Conservation (phyloP, 2,329 filamentous ascomycete genomes). For the Talaromyces sp. region DNA sequence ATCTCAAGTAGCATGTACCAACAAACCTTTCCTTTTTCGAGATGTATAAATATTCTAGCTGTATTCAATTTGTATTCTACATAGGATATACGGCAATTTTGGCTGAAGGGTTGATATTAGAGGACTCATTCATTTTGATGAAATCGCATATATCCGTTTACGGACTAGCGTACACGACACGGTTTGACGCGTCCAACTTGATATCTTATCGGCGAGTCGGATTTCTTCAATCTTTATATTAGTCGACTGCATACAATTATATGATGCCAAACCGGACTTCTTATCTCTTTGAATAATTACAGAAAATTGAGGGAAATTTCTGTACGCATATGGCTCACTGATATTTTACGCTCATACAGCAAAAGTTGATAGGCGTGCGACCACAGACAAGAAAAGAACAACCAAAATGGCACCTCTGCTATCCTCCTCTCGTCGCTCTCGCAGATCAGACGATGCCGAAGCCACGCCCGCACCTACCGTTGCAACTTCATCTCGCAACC, state of each 20-base stretch:
- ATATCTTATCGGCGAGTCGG: background rate
- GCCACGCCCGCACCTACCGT: background rate
- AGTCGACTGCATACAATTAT: background rate
- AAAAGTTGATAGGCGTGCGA: background rate
- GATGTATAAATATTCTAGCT: background rate
- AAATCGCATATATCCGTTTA: constrained; percentile 25
- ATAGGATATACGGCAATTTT: background rate
- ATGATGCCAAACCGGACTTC: background rate
- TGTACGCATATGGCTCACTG: background rate
- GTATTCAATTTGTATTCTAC: background rate
- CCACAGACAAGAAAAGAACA: background rate
- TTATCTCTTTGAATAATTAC: too few species aligned
- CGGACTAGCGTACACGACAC: constrained; percentile 34
- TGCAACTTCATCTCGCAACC: background rate
- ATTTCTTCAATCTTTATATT: background rate
- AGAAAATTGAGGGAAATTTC: too few species aligned
- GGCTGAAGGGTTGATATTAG: background rate
- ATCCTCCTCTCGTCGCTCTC: constrained; percentile 9
- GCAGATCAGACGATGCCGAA: background rate
- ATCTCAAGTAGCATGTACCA: background rate
- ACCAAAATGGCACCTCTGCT: background rate
- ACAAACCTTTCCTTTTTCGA: background rate
- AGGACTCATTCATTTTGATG: background rate
- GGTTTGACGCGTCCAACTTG: constrained; percentile 14
- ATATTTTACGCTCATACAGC: background rate